These are phyloP conservation scores for Gillenia trifoliata DNA, from an alignment of 306 rosid species.

Conservation along the genomic window DNA sequence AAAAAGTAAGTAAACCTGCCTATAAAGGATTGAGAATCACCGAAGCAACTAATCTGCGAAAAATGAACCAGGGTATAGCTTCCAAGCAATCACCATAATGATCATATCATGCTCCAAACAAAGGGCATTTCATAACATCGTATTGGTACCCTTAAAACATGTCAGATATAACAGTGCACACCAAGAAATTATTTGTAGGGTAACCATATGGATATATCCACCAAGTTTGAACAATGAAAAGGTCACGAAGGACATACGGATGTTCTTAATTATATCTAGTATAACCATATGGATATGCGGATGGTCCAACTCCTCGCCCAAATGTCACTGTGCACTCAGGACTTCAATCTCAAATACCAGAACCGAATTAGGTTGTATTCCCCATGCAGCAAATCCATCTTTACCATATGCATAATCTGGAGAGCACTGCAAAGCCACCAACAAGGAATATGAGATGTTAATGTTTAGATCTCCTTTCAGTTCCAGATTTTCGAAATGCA, in stretches of 20 bases:
- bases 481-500: neutral
- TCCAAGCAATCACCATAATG: too few species aligned
- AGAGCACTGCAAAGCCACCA: constrained; percentile 69
- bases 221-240: neutral
- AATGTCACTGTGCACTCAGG: constrained; percentile 42
- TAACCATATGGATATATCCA: neutral
- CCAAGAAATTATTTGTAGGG: neutral
- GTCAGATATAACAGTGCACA: neutral
- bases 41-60: too few species aligned
- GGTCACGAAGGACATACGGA: neutral
- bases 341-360: constrained; percentile 88
- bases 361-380: constrained; percentile 74
- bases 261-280: neutral
- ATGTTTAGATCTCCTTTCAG: neutral
- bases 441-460: constrained; percentile 6
- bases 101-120: too few species aligned
- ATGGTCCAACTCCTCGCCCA: neutral
- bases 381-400: constrained; percentile 87
- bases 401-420: constrained; percentile 95
- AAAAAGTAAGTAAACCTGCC: too few species aligned
- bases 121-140: neutral
- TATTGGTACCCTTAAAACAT: neutral
- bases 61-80: too few species aligned
- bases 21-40: too few species aligned
- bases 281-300: constrained; percentile 1